These are phyloP conservation scores for Oehlia diaphana DNA, from an alignment of 192 early-diverging fungal species.

Conservation along the genomic window DNA sequence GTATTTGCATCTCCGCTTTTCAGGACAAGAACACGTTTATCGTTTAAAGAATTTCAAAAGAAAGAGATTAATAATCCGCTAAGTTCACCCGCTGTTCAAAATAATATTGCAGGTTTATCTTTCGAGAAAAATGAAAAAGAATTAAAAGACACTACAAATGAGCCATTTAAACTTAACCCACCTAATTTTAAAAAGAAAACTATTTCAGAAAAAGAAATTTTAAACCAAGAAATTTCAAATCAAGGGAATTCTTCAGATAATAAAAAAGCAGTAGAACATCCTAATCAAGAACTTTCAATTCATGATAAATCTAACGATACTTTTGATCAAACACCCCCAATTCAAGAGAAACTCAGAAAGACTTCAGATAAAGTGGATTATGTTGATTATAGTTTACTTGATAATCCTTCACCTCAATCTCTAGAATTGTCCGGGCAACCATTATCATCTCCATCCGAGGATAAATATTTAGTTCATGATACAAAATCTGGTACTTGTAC, in stretches of 20 bases:
- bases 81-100: neutral
- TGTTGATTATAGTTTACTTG: no score
- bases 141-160: neutral
- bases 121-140: neutral
- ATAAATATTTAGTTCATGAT: neutral
- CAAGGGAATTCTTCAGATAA: neutral
- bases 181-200: neutral
- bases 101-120: neutral
- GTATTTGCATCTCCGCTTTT: neutral
- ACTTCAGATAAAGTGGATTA: neutral
- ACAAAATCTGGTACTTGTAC: neutral
- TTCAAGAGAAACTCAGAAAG: neutral
- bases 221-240: neutral
- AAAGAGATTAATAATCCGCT: neutral
- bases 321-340: neutral
- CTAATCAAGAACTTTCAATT: neutral
- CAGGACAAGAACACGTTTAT: neutral
- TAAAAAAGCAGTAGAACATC: neutral
- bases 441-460: neutral
- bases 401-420: neutral
- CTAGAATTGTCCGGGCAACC: neutral
- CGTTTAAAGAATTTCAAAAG: constrained; percentile 19
- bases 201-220: neutral
- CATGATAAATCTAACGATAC: neutral
- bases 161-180: neutral